Evolutionary conservation across 192 early-diverging fungal species (phyloP).

Genomic region (Podila horticola): DNA sequence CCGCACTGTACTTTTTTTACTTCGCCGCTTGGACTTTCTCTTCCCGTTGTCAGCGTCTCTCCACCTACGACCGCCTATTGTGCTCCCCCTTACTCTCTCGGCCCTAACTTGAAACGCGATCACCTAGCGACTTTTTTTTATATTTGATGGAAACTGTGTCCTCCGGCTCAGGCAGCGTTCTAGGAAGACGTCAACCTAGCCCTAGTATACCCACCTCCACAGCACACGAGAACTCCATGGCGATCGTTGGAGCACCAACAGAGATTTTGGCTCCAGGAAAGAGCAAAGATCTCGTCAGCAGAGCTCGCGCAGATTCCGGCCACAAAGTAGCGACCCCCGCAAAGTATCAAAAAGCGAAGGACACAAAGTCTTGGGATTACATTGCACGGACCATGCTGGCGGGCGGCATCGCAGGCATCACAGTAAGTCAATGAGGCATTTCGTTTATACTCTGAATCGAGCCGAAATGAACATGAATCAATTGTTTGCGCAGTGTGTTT

Average conservation of each 20-base stretch:
- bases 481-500: slow-evolving; percentile 1
- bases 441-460: background rate
- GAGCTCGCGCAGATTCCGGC: background rate
- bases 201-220: background rate
- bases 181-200: too few species aligned
- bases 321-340: background rate
- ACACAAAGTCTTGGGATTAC: slow-evolving; percentile 58
- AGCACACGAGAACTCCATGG: background rate
- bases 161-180: too few species aligned
- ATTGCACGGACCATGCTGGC: slow-evolving; percentile 58
- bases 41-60: too few species aligned
- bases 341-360: background rate
- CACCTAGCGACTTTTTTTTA: too few species aligned
- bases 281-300: background rate
- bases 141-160: too few species aligned
- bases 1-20: too few species aligned
- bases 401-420: slow-evolving; percentile 62
- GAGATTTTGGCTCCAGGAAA: background rate
- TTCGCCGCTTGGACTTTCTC: too few species aligned
- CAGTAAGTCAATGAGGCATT: slow-evolving; percentile 41
- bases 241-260: background rate
- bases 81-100: too few species aligned
- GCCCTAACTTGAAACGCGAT: too few species aligned
- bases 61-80: too few species aligned
- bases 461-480: background rate